Conservation (phyloP, 1,139 yeast genomes). For the Magnusiomyces paraingens region DNA sequence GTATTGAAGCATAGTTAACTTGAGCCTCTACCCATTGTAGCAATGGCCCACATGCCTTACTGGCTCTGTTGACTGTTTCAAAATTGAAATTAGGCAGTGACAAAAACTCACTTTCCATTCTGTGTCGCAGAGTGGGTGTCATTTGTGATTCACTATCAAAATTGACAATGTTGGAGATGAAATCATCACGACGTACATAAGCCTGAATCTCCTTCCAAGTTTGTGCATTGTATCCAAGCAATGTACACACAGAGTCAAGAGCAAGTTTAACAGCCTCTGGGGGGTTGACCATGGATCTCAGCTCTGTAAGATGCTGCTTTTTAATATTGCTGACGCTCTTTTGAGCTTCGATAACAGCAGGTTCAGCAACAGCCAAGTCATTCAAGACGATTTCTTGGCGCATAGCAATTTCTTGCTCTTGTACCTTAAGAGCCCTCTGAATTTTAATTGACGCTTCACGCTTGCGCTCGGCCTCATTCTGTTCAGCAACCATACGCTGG, state of each 20-base stretch:
- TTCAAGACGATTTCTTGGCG: conserved; percentile 51
- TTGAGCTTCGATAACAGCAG: conserved; percentile 78
- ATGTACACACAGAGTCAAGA: conserved; percentile 78
- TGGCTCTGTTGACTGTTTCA: conserved; percentile 78
- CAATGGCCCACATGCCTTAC: conserved; percentile 93
- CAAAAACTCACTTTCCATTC: conserved; percentile 56
- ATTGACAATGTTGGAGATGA: conserved; percentile 73
- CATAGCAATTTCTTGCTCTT: conserved; percentile 54
- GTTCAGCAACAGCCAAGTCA: conserved; percentile 73
- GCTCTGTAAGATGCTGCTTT: conserved; percentile 85
- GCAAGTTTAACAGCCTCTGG: conserved; percentile 84
- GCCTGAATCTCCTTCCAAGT: conserved; percentile 82
- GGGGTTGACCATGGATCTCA: conserved; percentile 85
- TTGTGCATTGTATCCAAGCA: conserved; percentile 63
- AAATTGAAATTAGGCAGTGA: conserved; percentile 58
- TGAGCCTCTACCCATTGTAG: conserved; percentile 90
- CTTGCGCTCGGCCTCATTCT: conserved; percentile 87
- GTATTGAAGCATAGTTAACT: conserved; percentile 57
- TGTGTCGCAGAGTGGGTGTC: conserved; percentile 44
- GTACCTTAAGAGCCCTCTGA: conserved; percentile 60
- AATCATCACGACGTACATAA: conserved; percentile 79
- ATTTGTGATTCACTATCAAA: conserved; percentile 62
- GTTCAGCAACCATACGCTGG: conserved; percentile 74
- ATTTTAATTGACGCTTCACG: conserved; percentile 80
- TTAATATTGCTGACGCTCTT: conserved; percentile 84